These are phyloP conservation scores for Colletotrichum sp. DNA, from an alignment of 2,329 filamentous ascomycete species.

Conservation along the genomic window DNA sequence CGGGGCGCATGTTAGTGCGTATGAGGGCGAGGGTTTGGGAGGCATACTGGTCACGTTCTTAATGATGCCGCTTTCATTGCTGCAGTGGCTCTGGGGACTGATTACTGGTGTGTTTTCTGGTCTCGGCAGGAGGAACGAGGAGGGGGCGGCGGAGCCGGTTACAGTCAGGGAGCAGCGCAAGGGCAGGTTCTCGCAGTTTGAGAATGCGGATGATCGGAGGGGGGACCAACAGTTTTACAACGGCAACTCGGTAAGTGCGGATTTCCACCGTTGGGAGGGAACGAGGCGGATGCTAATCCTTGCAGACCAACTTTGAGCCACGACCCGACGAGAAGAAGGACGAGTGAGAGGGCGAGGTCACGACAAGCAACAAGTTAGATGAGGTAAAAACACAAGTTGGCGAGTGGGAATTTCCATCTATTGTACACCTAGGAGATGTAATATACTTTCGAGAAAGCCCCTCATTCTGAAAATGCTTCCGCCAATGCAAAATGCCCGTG, in stretches of 20 bases:
- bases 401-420: slow-evolving; percentile 21
- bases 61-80: slow-evolving; percentile 26
- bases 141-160: slow-evolving; percentile 24
- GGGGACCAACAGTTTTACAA: slow-evolving; percentile 82
- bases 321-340: slow-evolving; percentile 58
- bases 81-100: slow-evolving; percentile 37
- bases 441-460: not conserved
- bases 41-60: not conserved
- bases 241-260: slow-evolving; percentile 76
- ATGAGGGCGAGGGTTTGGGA: slow-evolving; percentile 31
- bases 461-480: not conserved
- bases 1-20: slow-evolving; percentile 49
- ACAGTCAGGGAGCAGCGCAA: slow-evolving; percentile 27
- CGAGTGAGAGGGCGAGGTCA: not conserved
- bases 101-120: slow-evolving; percentile 32
- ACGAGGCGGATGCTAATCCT: slow-evolving; percentile 28
- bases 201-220: slow-evolving; percentile 57
- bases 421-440: slow-evolving; percentile 22
- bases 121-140: slow-evolving; percentile 22
- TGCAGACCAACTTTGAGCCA: slow-evolving; percentile 73
- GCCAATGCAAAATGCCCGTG: not conserved
- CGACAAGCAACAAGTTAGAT: not conserved
- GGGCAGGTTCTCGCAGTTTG: slow-evolving; percentile 40
- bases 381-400: not conserved
- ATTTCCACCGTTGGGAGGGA: not conserved